A percentile compares a stretch with the other conserved stretches of the same genome.
phyloP scores from a whole-genome alignment of 1,139 yeast genomes.

The Saccharomyces hybrid region DNA sequence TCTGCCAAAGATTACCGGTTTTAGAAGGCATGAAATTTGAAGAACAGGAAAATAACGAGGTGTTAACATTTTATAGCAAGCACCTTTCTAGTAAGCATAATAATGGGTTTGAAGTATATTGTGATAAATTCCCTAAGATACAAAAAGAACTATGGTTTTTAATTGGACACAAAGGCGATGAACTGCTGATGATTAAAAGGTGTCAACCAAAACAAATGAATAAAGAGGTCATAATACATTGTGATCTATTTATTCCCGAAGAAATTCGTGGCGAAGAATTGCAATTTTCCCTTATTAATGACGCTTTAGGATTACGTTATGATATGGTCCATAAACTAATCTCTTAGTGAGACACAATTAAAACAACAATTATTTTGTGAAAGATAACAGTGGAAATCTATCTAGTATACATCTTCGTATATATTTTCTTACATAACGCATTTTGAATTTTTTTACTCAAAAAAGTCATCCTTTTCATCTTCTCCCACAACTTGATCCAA shows the following conservation, averaged over 20 bases:
- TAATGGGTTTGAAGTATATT: conserved; percentile 56
- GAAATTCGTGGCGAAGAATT: conserved; percentile 42
- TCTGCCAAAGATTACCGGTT: conserved; percentile 44
- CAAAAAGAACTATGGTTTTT: conserved; percentile 95
- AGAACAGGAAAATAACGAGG: conserved; percentile 33
- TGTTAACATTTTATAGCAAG: conserved; percentile 40
- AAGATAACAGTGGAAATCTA: no score
- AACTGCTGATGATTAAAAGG: conserved; percentile 55
- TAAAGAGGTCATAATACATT: conserved; percentile 38
- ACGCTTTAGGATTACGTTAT: conserved; percentile 54
- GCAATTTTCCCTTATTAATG: conserved; percentile 50
- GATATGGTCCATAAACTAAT: conserved; percentile 3
- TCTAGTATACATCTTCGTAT: conserved; percentile 2
- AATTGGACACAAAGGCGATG: conserved; percentile 48
- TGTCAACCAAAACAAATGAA: conserved; percentile 50
- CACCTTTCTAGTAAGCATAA: conserved; percentile 52
- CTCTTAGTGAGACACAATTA: background rate
- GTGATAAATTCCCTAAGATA: conserved; percentile 80
- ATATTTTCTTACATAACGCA: conserved; percentile 3
- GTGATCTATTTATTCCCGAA: conserved; percentile 45
- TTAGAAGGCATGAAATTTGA: conserved; percentile 24
- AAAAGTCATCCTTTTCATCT: conserved; percentile 42
- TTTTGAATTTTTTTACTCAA: conserved; percentile 32
- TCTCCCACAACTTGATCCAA: conserved; percentile 13
- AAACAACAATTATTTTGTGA: background rate